Conservation (phyloP, 1,139 yeast genomes). For the Geotrichum europaeum region DNA sequence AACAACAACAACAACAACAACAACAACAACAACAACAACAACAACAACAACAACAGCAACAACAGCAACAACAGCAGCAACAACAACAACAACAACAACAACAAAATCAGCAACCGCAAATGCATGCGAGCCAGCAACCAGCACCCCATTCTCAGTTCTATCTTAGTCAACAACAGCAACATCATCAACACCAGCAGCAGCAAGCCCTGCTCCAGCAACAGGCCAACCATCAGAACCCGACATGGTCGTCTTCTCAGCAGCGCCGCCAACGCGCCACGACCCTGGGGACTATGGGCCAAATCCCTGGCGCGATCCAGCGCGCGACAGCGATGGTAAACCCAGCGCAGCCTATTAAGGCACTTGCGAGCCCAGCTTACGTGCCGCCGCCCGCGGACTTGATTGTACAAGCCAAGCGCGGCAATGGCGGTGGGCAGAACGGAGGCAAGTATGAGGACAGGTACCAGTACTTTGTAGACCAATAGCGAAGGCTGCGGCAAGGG, state of each 20-base stretch:
- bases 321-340: slow-evolving; percentile 40
- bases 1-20: not conserved
- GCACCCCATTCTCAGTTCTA: slow-evolving; percentile 7
- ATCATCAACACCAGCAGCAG: slow-evolving; percentile 4
- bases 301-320: slow-evolving; percentile 39
- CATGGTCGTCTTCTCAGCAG: slow-evolving; percentile 10
- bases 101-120: slow-evolving; percentile 2
- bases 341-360: slow-evolving; percentile 36
- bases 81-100: slow-evolving; percentile 5
- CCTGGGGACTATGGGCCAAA: slow-evolving; percentile 38
- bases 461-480: slow-evolving; percentile 6
- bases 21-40: slow-evolving; percentile 5
- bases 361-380: slow-evolving; percentile 39
- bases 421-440: slow-evolving; percentile 1
- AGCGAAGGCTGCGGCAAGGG: not conserved
- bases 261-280: slow-evolving; percentile 39
- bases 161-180: slow-evolving; percentile 4
- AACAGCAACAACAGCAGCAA: not conserved
- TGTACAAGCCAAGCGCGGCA: slow-evolving; percentile 20
- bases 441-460: slow-evolving; percentile 17
- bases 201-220: slow-evolving; percentile 1
- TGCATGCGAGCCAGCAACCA: not conserved
- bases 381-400: slow-evolving; percentile 36
- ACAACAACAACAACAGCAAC: slow-evolving; percentile 2
- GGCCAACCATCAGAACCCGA: not conserved